phyloP scores from a whole-genome alignment of 2,329 filamentous ascomycete genomes.

The Orbilia oligospora region DNA sequence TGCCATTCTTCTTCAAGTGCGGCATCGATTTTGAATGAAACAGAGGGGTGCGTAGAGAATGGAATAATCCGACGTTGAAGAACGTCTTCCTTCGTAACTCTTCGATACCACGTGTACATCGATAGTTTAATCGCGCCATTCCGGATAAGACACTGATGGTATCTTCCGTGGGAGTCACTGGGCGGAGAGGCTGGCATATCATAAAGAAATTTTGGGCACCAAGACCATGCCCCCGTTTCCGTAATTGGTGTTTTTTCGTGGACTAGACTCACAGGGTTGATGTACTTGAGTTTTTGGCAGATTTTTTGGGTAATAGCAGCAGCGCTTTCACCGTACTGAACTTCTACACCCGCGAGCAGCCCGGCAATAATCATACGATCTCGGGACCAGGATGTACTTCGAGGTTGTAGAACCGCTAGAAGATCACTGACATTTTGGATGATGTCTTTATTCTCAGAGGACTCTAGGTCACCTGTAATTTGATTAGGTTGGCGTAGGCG shows the following conservation, averaged over 20 bases:
- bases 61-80: constrained; percentile 13
- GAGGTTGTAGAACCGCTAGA: constrained; percentile 61
- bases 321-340: constrained; percentile 14
- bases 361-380: constrained; percentile 63
- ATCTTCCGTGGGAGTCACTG: constrained; percentile 19
- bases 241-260: constrained; percentile 28
- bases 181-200: constrained; percentile 26
- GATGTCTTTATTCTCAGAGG: neutral
- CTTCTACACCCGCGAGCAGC: constrained; percentile 61
- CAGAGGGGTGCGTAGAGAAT: neutral
- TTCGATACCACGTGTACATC: constrained; percentile 2
- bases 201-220: constrained; percentile 42
- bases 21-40: constrained; percentile 5
- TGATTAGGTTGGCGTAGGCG: constrained; percentile 21
- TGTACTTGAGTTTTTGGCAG: constrained; percentile 32
- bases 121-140: constrained; percentile 9
- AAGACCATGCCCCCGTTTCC: constrained; percentile 38
- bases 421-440: constrained; percentile 61
- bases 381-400: constrained; percentile 63
- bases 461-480: neutral
- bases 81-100: constrained; percentile 27
- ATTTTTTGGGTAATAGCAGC: constrained; percentile 26
- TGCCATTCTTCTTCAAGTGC: constrained; percentile 6
- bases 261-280: constrained; percentile 21
- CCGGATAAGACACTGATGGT: neutral